phyloP scores from a whole-genome alignment of 768 basidiomycete species.

The Cyathus striatus region DNA sequence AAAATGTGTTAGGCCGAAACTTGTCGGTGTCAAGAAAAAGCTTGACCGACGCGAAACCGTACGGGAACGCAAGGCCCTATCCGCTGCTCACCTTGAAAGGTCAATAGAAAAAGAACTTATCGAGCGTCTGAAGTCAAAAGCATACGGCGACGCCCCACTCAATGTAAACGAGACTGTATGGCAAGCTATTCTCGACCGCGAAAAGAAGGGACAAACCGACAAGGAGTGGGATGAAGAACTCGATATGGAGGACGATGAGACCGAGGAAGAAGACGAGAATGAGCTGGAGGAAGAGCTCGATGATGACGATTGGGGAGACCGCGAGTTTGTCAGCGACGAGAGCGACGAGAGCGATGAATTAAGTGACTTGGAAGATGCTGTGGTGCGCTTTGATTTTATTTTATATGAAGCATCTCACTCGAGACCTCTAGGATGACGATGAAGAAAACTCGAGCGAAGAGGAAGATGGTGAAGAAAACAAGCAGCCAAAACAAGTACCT shows the following conservation, averaged over 20 bases:
- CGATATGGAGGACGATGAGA: constrained; percentile 52
- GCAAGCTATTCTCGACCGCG: constrained; percentile 85
- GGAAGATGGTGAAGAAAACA: constrained; percentile 32
- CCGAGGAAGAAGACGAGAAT: constrained; percentile 59
- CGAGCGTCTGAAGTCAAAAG: constrained; percentile 92
- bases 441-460: constrained; percentile 35
- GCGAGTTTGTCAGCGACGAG: constrained; percentile 73
- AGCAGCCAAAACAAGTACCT: constrained; percentile 34
- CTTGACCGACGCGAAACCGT: constrained; percentile 88
- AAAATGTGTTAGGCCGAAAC: constrained; percentile 63
- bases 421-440: constrained; percentile 19
- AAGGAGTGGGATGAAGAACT: constrained; percentile 45
- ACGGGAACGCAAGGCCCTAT: constrained; percentile 92
- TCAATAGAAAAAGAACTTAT: constrained; percentile 96
- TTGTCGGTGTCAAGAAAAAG: constrained; percentile 96
- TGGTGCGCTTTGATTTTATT: constrained; percentile 41
- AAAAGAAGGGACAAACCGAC: constrained; percentile 41
- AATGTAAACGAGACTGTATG: constrained; percentile 98
- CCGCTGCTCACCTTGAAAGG: constrained; percentile 91
- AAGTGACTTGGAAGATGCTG: constrained; percentile 66
- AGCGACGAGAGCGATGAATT: constrained; percentile 63
- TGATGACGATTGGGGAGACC: constrained; percentile 57
- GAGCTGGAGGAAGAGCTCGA: constrained; percentile 43
- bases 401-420: background rate
- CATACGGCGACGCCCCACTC: constrained; percentile 94